Evolutionary conservation across 139 green algal genomes (phyloP).

Genomic region (Auxenochlorella pyrenoidosa): DNA sequence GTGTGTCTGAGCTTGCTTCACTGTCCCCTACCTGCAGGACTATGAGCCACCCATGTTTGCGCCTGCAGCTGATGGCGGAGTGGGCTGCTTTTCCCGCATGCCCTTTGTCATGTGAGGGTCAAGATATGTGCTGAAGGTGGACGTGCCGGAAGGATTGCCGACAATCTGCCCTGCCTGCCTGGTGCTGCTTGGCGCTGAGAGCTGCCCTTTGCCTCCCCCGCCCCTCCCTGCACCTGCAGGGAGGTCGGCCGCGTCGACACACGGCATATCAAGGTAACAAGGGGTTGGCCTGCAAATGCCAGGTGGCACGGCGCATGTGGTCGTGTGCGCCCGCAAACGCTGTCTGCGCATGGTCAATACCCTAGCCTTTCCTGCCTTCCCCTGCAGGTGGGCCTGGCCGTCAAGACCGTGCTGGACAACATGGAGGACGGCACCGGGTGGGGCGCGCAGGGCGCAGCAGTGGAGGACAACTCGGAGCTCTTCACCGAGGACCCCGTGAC

Average conservation of each 20-base stretch:
- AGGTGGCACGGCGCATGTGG: no score
- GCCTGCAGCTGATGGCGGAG: constrained; percentile 17
- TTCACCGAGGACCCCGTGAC: background rate
- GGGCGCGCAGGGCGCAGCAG: background rate
- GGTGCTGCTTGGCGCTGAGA: no score
- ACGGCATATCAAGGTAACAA: constrained; percentile 62
- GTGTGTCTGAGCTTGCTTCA: background rate
- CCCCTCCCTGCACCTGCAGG: background rate
- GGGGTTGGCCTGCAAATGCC: no score
- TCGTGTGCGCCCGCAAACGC: no score
- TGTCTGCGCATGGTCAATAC: no score
- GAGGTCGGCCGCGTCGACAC: constrained; percentile 67
- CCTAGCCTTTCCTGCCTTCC: background rate
- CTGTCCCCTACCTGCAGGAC: constrained; percentile 28
- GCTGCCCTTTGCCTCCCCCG: background rate
- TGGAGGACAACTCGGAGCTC: background rate
- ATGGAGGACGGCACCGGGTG: background rate
- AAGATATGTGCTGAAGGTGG: background rate
- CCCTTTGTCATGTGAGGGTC: constrained; percentile 69
- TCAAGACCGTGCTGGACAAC: constrained; percentile 25
- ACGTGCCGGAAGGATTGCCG: background rate
- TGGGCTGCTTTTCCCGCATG: constrained; percentile 65
- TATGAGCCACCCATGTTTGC: constrained; percentile 86
- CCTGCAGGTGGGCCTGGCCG: constrained; percentile 12
- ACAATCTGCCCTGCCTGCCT: background rate